Conservation (phyloP, 2,329 filamentous ascomycete genomes). For the Zopfia rhizophila region DNA sequence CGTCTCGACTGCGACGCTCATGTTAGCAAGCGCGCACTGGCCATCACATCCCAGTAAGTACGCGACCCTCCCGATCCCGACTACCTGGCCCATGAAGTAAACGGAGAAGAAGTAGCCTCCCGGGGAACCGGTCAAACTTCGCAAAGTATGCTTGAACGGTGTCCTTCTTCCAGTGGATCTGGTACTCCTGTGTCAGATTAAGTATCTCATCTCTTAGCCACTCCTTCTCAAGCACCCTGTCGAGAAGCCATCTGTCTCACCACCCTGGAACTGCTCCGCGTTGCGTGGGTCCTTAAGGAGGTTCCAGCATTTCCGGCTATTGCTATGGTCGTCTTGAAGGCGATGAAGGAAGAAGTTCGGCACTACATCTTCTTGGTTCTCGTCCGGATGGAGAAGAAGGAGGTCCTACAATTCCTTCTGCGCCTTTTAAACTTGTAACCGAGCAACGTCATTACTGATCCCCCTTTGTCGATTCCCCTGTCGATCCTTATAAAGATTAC, state of each 20-base stretch:
- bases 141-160: neutral
- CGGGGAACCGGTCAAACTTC: too few relatives aligned
- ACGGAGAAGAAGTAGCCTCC: too few relatives aligned
- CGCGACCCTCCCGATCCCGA: too few relatives aligned
- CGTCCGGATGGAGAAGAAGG: conserved; percentile 3
- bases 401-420: conserved; percentile 6
- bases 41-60: too few relatives aligned
- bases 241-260: conserved; percentile 2
- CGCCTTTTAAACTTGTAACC: conserved; percentile 2
- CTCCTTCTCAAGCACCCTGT: conserved; percentile 1
- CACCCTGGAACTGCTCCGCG: neutral
- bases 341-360: neutral
- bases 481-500: too few relatives aligned
- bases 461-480: too few relatives aligned
- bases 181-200: neutral
- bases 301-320: conserved; percentile 10
- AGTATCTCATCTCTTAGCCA: conserved; percentile 5
- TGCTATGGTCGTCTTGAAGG: conserved; percentile 6
- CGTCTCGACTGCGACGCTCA: too few relatives aligned
- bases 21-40: too few relatives aligned
- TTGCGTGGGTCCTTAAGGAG: conserved; percentile 14
- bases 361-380: conserved; percentile 2
- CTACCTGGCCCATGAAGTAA: too few relatives aligned
- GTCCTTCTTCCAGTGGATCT: neutral
- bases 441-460: too few relatives aligned